phyloP scores from a whole-genome alignment of 2,329 filamentous ascomycete species.

The Parastagonospora avenae region DNA sequence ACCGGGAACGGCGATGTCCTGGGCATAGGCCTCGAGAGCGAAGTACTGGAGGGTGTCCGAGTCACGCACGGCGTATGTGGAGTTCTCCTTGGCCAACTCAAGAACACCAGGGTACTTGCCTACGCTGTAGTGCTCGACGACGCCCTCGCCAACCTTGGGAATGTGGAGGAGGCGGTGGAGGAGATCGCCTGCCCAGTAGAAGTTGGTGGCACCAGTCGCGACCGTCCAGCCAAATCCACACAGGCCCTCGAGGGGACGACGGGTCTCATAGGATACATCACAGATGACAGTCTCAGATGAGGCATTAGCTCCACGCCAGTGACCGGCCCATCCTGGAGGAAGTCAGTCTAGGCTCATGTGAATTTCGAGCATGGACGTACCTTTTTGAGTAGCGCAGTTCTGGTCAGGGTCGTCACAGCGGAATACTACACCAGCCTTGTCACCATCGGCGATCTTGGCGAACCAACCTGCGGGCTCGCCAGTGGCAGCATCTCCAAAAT shows the following conservation, averaged over 20 bases:
- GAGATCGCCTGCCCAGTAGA: slow-evolving; percentile 70
- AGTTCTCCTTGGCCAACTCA: slow-evolving; percentile 58
- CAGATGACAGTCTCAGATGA: slow-evolving; percentile 73
- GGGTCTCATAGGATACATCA: slow-evolving; percentile 62
- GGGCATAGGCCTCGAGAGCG: slow-evolving; percentile 70
- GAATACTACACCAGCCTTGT: slow-evolving; percentile 64
- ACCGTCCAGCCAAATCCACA: slow-evolving; percentile 69
- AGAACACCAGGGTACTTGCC: slow-evolving; percentile 63
- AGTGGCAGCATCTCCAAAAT: slow-evolving; percentile 67
- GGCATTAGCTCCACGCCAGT: slow-evolving; percentile 70
- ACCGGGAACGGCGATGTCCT: slow-evolving; percentile 67
- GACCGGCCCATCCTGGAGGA: slow-evolving; percentile 65
- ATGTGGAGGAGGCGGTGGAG: slow-evolving; percentile 71
- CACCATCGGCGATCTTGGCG: slow-evolving; percentile 63
- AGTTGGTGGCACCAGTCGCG: slow-evolving; percentile 60
- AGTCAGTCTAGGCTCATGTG: neutral
- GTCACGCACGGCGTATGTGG: slow-evolving; percentile 59
- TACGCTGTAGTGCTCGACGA: slow-evolving; percentile 67
- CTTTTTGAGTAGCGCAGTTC: slow-evolving; percentile 57
- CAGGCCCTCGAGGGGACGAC: slow-evolving; percentile 63
- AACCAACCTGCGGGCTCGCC: slow-evolving; percentile 66
- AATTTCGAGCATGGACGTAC: slow-evolving; percentile 15
- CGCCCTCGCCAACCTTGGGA: slow-evolving; percentile 62
- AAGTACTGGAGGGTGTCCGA: slow-evolving; percentile 71
- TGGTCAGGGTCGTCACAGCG: slow-evolving; percentile 71